phyloP scores from a whole-genome alignment of 305 asterid species.

The Fraxinus ornus region DNA sequence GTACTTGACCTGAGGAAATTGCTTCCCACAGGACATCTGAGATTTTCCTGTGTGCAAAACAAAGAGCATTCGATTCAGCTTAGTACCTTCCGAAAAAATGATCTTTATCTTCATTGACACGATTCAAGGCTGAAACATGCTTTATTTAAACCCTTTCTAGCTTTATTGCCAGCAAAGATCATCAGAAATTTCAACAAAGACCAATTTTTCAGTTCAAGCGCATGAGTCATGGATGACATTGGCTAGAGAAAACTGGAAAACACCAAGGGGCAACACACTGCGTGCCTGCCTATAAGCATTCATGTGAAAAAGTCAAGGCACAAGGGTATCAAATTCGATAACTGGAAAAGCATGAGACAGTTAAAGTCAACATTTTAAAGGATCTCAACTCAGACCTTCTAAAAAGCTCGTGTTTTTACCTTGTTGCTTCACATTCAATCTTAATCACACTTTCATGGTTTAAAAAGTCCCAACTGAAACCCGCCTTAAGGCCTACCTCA shows the following conservation, averaged over 20 bases:
- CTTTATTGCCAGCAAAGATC: not conserved
- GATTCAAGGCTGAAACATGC: not conserved
- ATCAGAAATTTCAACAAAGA: not conserved
- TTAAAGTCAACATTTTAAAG: not conserved
- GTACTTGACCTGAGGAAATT: constrained; percentile 59
- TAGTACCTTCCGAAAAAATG: not conserved
- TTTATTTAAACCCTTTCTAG: not conserved
- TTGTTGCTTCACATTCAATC: not conserved
- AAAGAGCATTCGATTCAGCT: constrained; percentile 20
- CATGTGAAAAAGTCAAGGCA: not conserved
- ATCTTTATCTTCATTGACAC: not conserved
- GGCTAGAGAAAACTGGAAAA: not conserved
- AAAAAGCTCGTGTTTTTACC: not conserved
- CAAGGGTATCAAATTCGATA: not conserved
- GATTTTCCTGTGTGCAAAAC: constrained; percentile 53
- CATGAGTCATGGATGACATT: not conserved
- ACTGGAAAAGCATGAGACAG: not conserved
- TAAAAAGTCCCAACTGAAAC: not conserved
- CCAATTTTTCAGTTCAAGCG: not conserved
- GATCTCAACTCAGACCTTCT: not conserved
- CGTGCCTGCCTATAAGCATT: not conserved
- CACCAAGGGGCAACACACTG: not conserved
- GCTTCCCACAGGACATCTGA: constrained; percentile 95
- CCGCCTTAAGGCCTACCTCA: not conserved
- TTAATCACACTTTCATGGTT: not conserved